A percentile compares a stretch with the other conserved stretches of the same genome.
Conservation (phyloP, 371 early-diverging fungal species). For the Nematocida sp. region DNA sequence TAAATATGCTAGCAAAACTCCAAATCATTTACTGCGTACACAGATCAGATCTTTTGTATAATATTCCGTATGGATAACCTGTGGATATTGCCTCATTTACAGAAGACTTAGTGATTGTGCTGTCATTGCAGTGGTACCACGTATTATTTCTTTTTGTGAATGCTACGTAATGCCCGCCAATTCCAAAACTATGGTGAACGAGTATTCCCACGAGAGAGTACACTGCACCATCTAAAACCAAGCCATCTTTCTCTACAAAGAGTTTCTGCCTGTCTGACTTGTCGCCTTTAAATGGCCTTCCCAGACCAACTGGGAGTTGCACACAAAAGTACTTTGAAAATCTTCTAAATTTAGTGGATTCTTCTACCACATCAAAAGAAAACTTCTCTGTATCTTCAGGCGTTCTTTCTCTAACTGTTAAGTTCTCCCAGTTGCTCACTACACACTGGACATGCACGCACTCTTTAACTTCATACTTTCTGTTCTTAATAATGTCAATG, state of each 20-base stretch:
- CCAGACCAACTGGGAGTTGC: constrained; percentile 50
- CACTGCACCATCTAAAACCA: constrained; percentile 29
- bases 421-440: constrained; percentile 53
- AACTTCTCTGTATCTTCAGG: not conserved
- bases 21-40: not conserved
- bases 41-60: constrained; percentile 23
- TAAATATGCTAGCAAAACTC: no score
- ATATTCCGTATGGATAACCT: constrained; percentile 55
- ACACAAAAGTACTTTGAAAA: constrained; percentile 59
- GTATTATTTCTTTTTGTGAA: constrained; percentile 42
- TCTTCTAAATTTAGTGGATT: constrained; percentile 27
- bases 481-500: constrained; percentile 29
- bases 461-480: constrained; percentile 44
- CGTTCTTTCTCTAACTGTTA: not conserved
- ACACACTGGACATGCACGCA: constrained; percentile 47
- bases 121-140: constrained; percentile 61
- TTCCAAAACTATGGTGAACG: constrained; percentile 57
- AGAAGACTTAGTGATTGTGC: constrained; percentile 49
- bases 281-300: constrained; percentile 30
- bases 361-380: constrained; percentile 5
- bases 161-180: constrained; percentile 57
- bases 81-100: constrained; percentile 39
- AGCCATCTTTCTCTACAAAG: constrained; percentile 41
- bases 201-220: constrained; percentile 50
- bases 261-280: constrained; percentile 42